Base-by-base conservation (phyloP, 139 green algal species). In the Chlamydomonas urium region DNA sequence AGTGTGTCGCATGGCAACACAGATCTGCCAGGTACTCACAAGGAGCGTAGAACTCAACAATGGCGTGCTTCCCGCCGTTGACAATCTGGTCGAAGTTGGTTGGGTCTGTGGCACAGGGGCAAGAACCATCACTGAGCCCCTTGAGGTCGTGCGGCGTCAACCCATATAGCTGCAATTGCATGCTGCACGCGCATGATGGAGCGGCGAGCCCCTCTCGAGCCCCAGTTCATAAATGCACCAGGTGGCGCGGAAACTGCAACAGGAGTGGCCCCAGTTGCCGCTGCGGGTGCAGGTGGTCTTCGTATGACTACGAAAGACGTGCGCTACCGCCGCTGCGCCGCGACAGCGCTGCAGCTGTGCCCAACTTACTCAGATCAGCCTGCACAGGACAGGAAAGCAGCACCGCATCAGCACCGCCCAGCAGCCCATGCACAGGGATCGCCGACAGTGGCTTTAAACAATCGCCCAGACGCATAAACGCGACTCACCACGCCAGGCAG, bases 31-130 rank as follows among this genome's bases (percentile, higher is more conserved):
- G 60, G 28, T 19, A 33, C 63, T 71, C 57, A 71, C 84, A 92
- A 14, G 87, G 87, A 4, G 87, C 86, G n/a, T 92, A 92, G 76
- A 91, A 92, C 75, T 91, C 81, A 10, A 88, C 80, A 17, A 94
- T 75, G 2, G 72, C 89, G 37, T 86, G 78, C 74, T 88, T 87
- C 23, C 50, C 69, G 34, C 88, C 88, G 47, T 80, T 88, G 3
- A 93, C 80, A 8, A 82, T 38, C 5, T 72, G 71, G 66, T 91
- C 87, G 36, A 90, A 94, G 48, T 84, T 88, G 14, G 80, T 66
- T 17, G 83, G 79, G 6, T 14, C 53, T 63, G 26, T 6, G 14
- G 53, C 19, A 14, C 21, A 63, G 42, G 8, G n/a, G n/a, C n/a
- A n/a, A n/a, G n/a, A n/a, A n/a, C n/a, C n/a, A n/a, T n/a, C n/a